Base-by-base conservation (phyloP, 1,284 basidiomycete genomes). In the Wolfiporia cocos region DNA sequence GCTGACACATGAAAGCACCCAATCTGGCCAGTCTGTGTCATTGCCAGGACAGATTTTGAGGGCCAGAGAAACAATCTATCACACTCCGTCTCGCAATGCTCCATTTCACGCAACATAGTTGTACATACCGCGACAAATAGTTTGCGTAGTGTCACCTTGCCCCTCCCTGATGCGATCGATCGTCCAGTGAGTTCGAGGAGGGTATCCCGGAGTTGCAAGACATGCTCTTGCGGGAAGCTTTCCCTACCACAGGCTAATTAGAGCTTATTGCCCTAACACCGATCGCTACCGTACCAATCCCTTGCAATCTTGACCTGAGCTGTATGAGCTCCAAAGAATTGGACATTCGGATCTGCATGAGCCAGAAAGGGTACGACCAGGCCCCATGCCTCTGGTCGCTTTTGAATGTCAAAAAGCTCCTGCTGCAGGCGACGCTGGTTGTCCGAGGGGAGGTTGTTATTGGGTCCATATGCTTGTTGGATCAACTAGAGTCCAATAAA, bases 321-420 rank as follows among this genome's bases (percentile, higher is more conserved):
- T 0, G 89, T 94, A 57, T 93, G 90, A 4, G 91, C 91, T 4
- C 90, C 89, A 58, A 92, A 93, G 72, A 93, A 94, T 57, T 92
- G 84, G 6, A 93, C 88, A 54, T 89, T 89, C 37, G 74, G 70
- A 61, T 92, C 85, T 49, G 70, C 63, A 54, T 84, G 70, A 15
- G 78, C 70, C 29, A 89, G 62, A 49, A 90, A 74, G 0, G 87
- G 86, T 31, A 86, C 68, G 21, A 88, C 76, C 34, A 90, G 66
- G 11, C 86, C 86, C 87, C 87, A 90, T 4, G 86, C 86, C 49
- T 78, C 74, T 37, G 74, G 76, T 44, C 73, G 67, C 51, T 81
- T 84, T 61, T 88, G 86, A 12, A 87, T 73, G 47, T 86, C 80
- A 47, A 85, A 81, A 3, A 88, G 69, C 43, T 86, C 80, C 41